These are phyloP conservation scores for Nannizziopsis arthrosporioides DNA, from an alignment of 2,329 filamentous ascomycete species.

Conservation along the genomic window DNA sequence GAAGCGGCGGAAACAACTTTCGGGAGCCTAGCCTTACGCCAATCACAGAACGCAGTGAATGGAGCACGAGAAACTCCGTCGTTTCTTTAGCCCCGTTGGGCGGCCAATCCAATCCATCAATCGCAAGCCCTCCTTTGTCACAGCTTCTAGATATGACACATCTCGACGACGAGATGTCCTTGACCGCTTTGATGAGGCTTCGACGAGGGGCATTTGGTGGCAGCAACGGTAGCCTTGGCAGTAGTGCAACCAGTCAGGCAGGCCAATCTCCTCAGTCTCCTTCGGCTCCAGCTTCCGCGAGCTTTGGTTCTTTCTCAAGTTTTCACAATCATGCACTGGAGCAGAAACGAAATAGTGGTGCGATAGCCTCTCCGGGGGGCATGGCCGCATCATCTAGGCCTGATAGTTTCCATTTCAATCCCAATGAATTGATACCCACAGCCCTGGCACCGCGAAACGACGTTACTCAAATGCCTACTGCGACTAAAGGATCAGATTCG, in stretches of 20 bases:
- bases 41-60: constrained; percentile 91
- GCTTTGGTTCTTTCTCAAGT: constrained; percentile 27
- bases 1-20: constrained; percentile 61
- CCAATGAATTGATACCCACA: not conserved
- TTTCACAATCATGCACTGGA: constrained; percentile 21
- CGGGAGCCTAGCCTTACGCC: constrained; percentile 87
- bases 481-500: not conserved
- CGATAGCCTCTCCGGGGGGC: not conserved
- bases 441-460: not conserved
- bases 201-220: constrained; percentile 69
- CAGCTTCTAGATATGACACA: constrained; percentile 54
- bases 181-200: constrained; percentile 60
- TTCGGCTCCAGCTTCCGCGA: constrained; percentile 20
- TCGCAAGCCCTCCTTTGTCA: constrained; percentile 62
- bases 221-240: constrained; percentile 61
- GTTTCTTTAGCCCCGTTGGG: constrained; percentile 56
- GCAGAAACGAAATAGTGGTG: not conserved
- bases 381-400: not conserved
- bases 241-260: constrained; percentile 32
- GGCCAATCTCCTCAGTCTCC: constrained; percentile 29
- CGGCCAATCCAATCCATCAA: constrained; percentile 37
- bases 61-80: constrained; percentile 85
- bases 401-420: not conserved
- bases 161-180: constrained; percentile 57
- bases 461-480: not conserved